Percentiles rank a stretch among this genome's conserved stretches.
phyloP scores from a whole-genome alignment of 345 rosid genomes.

The Salix brachista region DNA sequence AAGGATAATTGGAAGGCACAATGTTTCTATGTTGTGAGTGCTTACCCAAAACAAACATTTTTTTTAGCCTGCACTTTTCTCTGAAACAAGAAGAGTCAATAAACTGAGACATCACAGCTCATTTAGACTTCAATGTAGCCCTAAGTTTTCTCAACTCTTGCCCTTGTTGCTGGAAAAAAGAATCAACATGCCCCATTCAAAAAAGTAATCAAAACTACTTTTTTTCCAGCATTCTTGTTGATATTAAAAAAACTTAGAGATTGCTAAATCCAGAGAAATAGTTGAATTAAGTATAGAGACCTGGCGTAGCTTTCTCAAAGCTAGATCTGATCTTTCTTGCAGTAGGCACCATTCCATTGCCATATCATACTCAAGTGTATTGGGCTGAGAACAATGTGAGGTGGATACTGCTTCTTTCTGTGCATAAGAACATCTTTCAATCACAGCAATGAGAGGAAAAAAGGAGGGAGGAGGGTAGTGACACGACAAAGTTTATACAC shows the following conservation, averaged over 20 bases:
- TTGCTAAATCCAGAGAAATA: background rate
- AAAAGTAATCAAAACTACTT: background rate
- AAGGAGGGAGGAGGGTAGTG: background rate
- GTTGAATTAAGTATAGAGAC: constrained; percentile 20
- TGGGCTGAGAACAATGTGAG: constrained; percentile 86
- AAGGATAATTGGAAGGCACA: background rate
- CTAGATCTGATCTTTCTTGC: constrained; percentile 40
- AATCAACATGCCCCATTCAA: background rate
- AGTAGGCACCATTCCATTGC: constrained; percentile 77
- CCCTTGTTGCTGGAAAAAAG: constrained; percentile 50
- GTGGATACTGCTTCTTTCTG: constrained; percentile 81
- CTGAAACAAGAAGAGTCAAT: background rate
- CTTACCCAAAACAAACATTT: constrained; percentile 15
- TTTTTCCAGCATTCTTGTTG: background rate
- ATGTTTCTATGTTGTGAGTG: background rate
- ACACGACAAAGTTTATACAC: background rate
- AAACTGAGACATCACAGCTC: constrained; percentile 8
- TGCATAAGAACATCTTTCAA: background rate
- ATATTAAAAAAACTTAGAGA: background rate
- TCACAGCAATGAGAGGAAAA: background rate
- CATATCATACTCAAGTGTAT: constrained; percentile 80
- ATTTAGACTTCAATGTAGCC: constrained; percentile 45
- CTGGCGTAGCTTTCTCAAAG: constrained; percentile 39
- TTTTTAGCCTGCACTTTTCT: background rate
- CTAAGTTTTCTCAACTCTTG: constrained; percentile 37